These are phyloP conservation scores for Zygosaccharomyces gambellarensis DNA, from an alignment of 805 yeast species.

Conservation along the genomic window DNA sequence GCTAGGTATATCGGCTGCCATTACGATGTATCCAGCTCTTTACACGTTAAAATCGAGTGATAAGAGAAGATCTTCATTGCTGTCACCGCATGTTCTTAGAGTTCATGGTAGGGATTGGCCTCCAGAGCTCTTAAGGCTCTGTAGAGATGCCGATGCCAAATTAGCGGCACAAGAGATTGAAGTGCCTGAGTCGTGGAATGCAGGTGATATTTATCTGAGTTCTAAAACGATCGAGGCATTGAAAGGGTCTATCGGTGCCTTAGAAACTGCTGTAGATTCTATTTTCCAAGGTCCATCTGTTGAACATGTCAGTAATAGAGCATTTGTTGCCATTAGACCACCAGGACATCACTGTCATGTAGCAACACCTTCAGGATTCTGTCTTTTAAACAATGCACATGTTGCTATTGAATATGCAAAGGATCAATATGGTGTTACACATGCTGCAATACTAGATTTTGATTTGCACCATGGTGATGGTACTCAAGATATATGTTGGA, in stretches of 20 bases:
- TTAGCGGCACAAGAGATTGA: constrained; percentile 53
- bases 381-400: constrained; percentile 76
- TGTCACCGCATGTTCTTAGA: constrained; percentile 54
- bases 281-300: constrained; percentile 38
- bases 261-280: constrained; percentile 65
- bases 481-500: constrained; percentile 81
- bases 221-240: constrained; percentile 63
- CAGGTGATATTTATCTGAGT: constrained; percentile 74
- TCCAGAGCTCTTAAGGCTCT: constrained; percentile 48
- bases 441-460: constrained; percentile 75
- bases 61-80: constrained; percentile 42
- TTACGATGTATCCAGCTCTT: constrained; percentile 59
- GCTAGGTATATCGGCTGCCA: constrained; percentile 73
- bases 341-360: constrained; percentile 89
- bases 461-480: constrained; percentile 91
- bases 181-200: constrained; percentile 77
- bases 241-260: constrained; percentile 71
- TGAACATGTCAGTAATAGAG: constrained; percentile 38
- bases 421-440: constrained; percentile 58
- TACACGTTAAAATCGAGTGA: constrained; percentile 44
- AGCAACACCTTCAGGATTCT: constrained; percentile 79
- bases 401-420: constrained; percentile 75
- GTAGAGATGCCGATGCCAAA: constrained; percentile 54
- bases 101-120: constrained; percentile 81
- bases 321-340: constrained; percentile 69